Evolutionary conservation across 768 basidiomycete genomes (phyloP).

Genomic region (Lentinula edodes): DNA sequence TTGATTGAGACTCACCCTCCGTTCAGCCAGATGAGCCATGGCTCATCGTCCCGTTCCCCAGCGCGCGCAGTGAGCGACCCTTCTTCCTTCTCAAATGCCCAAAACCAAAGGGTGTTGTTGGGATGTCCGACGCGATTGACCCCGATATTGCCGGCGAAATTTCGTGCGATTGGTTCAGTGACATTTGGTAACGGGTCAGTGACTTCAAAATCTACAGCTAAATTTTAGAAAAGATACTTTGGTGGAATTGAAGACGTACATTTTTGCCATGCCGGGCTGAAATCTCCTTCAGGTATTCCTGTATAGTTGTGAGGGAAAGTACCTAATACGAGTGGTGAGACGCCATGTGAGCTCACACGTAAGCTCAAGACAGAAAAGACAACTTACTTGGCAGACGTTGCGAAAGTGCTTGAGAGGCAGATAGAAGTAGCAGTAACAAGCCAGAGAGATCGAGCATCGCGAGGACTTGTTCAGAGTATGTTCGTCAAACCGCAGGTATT

Average conservation of each 20-base stretch:
- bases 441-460: neutral
- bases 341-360: too few species aligned
- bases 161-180: conserved; percentile 38
- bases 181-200: conserved; percentile 52
- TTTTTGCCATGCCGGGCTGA: conserved; percentile 54
- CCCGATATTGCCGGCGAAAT: conserved; percentile 59
- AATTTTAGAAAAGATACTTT: neutral
- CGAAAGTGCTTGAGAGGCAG: neutral
- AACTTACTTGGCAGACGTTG: neutral
- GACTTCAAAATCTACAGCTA: conserved; percentile 52
- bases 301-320: conserved; percentile 44
- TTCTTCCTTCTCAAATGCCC: conserved; percentile 50
- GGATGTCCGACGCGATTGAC: conserved; percentile 56
- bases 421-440: neutral
- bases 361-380: neutral
- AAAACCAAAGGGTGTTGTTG: conserved; percentile 66
- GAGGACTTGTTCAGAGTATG: neutral
- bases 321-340: neutral
- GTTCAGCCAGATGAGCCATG: conserved; percentile 74
- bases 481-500: neutral
- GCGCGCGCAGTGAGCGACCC: conserved; percentile 34
- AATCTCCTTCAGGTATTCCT: conserved; percentile 39
- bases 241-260: conserved; percentile 33
- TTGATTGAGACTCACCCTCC: conserved; percentile 46
- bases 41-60: conserved; percentile 48